These are phyloP conservation scores for Hypoxylon perforatum DNA, from an alignment of 495 filamentous ascomycete genomes.

Conservation along the genomic window DNA sequence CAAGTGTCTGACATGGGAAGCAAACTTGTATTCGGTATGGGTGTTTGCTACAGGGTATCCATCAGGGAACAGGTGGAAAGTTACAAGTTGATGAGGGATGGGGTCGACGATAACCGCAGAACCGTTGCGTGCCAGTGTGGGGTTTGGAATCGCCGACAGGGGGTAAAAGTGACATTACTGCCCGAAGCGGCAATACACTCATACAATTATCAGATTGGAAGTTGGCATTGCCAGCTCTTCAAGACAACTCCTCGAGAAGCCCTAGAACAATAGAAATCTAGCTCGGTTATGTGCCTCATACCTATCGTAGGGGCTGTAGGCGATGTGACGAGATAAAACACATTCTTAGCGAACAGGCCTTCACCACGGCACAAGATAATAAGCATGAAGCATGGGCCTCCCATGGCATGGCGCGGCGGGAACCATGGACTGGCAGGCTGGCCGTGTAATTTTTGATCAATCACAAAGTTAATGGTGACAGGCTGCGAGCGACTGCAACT, in stretches of 20 bases:
- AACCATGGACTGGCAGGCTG: no score
- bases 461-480: conserved; percentile 16
- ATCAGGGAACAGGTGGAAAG: conserved; percentile 12
- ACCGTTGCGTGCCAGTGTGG: conserved; percentile 15
- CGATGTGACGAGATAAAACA: conserved; percentile 4
- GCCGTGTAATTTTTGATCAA: conserved; percentile 21
- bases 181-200: conserved; percentile 20
- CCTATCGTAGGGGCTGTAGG: not conserved
- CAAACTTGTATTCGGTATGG: conserved; percentile 26
- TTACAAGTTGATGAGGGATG: conserved; percentile 13
- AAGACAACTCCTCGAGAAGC: not conserved
- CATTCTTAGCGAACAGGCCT: conserved; percentile 6
- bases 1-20: conserved; percentile 1
- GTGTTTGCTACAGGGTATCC: conserved; percentile 35
- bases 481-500: conserved; percentile 18
- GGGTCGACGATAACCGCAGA: conserved; percentile 18
- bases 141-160: conserved; percentile 18
- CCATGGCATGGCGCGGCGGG: conserved; percentile 5
- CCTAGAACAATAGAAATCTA: not conserved
- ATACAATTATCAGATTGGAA: not conserved
- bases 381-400: no score
- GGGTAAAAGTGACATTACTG: conserved; percentile 15
- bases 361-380: conserved; percentile 12
- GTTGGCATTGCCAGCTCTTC: not conserved
- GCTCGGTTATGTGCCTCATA: conserved; percentile 7